A percentile compares a stretch with the other conserved stretches of the same genome.
Conservation (phyloP, 2,329 filamentous ascomycete species). For the Talaromyces amestolkiae region DNA sequence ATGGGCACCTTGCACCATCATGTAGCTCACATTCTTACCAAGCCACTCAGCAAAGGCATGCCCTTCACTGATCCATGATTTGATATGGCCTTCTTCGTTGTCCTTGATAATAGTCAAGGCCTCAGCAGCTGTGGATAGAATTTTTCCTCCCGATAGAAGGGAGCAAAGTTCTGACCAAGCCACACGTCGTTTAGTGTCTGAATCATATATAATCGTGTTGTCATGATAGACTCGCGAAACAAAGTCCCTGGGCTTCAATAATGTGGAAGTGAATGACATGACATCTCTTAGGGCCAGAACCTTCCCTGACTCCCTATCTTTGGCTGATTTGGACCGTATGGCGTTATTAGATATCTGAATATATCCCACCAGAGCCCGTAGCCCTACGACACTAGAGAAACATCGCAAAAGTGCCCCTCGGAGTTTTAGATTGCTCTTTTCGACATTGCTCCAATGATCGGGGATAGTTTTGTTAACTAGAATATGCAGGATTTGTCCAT, state of each 20-base stretch:
- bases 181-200: conserved; percentile 48
- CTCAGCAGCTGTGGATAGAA: conserved; percentile 59
- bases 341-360: conserved; percentile 58
- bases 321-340: conserved; percentile 25
- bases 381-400: conserved; percentile 69
- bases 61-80: conserved; percentile 64
- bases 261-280: conserved; percentile 36
- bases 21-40: conserved; percentile 57
- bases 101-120: conserved; percentile 43
- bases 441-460: conserved; percentile 73
- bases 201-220: conserved; percentile 41
- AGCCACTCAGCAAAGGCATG: conserved; percentile 69
- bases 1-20: conserved; percentile 44
- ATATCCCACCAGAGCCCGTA: conserved; percentile 73
- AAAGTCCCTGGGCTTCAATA: conserved; percentile 47
- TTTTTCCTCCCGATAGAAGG: conserved; percentile 58
- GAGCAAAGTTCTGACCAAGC: conserved; percentile 64
- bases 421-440: conserved; percentile 29
- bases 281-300: conserved; percentile 35
- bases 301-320: conserved; percentile 35
- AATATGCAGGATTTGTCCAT: conserved; percentile 71
- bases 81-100: conserved; percentile 24
- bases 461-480: conserved; percentile 73
- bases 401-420: conserved; percentile 57
- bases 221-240: conserved; percentile 47